These are phyloP conservation scores for Blakeslea trispora DNA, from an alignment of 371 early-diverging fungal genomes.

Conservation along the genomic window DNA sequence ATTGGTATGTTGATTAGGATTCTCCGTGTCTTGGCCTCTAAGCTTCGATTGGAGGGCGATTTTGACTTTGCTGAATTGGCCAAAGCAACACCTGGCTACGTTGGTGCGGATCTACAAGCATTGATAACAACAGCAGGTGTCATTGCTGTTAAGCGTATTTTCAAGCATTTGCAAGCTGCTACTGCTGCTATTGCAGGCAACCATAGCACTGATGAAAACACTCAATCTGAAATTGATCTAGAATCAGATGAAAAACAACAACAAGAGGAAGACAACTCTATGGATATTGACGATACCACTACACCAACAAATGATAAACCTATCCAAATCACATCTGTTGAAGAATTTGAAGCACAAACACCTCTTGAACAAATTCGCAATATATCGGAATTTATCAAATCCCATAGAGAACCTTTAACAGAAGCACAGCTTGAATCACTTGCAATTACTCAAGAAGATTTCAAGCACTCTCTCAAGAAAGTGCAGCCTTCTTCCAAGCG, in stretches of 20 bases:
- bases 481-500: slow-evolving; percentile 98
- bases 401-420: slow-evolving; percentile 74
- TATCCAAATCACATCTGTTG: slow-evolving; percentile 48
- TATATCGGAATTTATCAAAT: slow-evolving; percentile 70
- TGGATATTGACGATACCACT: slow-evolving; percentile 47
- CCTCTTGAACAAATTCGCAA: slow-evolving; percentile 65
- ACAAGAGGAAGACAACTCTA: slow-evolving; percentile 18
- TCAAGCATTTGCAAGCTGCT: slow-evolving; percentile 62
- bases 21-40: slow-evolving; percentile 85
- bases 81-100: slow-evolving; percentile 97
- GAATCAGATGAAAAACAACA: slow-evolving; percentile 10
- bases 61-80: slow-evolving; percentile 91
- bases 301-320: slow-evolving; percentile 14
- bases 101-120: slow-evolving; percentile 98
- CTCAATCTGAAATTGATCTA: neutral
- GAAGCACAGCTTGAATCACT: slow-evolving; percentile 85
- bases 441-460: slow-evolving; percentile 87
- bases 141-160: slow-evolving; percentile 92
- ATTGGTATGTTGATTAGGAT: slow-evolving; percentile 57
- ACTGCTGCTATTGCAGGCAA: slow-evolving; percentile 20
- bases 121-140: slow-evolving; percentile 97
- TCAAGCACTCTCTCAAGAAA: slow-evolving; percentile 84
- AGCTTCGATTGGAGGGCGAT: slow-evolving; percentile 84
- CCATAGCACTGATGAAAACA: neutral
- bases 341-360: slow-evolving; percentile 57